A percentile compares a stretch with the other conserved stretches of the same genome.
phyloP scores from a whole-genome alignment of 768 basidiomycete genomes.

The Hortiboletus campestris region DNA sequence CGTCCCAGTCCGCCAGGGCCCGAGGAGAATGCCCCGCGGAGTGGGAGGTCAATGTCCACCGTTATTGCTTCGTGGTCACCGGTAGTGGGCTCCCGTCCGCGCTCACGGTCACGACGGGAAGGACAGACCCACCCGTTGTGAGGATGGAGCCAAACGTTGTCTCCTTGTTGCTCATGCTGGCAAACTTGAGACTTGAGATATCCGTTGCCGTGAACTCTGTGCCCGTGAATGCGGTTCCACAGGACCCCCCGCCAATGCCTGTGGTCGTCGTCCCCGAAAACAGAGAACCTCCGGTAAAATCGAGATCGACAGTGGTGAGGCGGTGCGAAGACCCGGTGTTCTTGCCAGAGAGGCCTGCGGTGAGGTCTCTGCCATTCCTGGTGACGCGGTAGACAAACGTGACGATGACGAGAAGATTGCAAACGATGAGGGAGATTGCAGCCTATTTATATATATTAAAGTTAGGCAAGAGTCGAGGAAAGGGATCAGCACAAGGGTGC shows the following conservation, averaged over 20 bases:
- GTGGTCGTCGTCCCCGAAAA: not conserved
- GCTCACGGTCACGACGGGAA: not conserved
- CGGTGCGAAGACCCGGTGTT: not conserved
- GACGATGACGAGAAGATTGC: constrained; percentile 41
- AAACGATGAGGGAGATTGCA: constrained; percentile 40
- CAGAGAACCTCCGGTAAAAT: constrained; percentile 5
- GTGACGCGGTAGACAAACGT: constrained; percentile 31
- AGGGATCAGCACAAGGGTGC: too few relatives aligned
- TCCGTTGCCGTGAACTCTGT: constrained; percentile 2
- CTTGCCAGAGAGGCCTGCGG: constrained; percentile 2
- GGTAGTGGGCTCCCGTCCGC: not conserved
- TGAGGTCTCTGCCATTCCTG: constrained; percentile 11
- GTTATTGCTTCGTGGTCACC: not conserved
- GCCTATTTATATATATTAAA: constrained; percentile 18
- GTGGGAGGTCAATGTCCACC: not conserved
- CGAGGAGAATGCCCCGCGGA: not conserved
- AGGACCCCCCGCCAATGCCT: not conserved
- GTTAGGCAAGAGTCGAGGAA: not conserved
- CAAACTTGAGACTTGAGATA: constrained; percentile 2
- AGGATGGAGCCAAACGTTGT: constrained; percentile 2
- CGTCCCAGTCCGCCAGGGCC: not conserved
- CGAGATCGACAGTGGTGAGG: constrained; percentile 29
- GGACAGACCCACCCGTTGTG: not conserved
- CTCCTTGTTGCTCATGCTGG: not conserved
- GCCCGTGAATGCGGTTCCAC: not conserved